Conservation (phyloP, 192 early-diverging fungal species). For the Gorgonomyces haynaldii region DNA sequence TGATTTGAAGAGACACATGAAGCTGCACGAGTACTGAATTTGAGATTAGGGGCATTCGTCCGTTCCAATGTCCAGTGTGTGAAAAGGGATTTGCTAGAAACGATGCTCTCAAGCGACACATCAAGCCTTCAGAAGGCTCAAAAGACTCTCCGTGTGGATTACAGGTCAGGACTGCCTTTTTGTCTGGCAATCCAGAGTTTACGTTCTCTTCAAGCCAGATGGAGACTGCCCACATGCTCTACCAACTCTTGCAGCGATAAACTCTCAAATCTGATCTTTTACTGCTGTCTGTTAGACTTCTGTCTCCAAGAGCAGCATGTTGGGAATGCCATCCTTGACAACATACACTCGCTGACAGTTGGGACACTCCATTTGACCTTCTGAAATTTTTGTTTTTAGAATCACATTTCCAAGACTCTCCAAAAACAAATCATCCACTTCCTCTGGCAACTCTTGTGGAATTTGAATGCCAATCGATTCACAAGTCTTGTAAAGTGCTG, state of each 20-base stretch:
- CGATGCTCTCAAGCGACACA: slow-evolving; percentile 29
- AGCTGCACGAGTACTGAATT: slow-evolving; percentile 22
- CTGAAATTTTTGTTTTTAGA: slow-evolving; percentile 72
- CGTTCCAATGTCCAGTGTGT: slow-evolving; percentile 26
- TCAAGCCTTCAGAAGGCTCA: slow-evolving; percentile 12
- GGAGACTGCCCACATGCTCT: too few relatives aligned
- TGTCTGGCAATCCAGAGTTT: too few relatives aligned
- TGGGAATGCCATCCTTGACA: slow-evolving; percentile 86
- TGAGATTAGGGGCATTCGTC: slow-evolving; percentile 18
- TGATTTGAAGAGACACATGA: slow-evolving; percentile 72
- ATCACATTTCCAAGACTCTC: slow-evolving; percentile 61
- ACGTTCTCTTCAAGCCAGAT: too few relatives aligned
- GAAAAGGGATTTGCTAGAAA: slow-evolving; percentile 25
- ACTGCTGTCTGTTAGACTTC: too few relatives aligned
- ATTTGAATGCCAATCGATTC: slow-evolving; percentile 35
- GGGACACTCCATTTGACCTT: slow-evolving; percentile 84
- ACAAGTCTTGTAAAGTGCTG: slow-evolving; percentile 45
- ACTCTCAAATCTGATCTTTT: too few relatives aligned
- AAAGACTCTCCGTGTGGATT: slow-evolving; percentile 17
- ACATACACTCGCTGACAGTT: slow-evolving; percentile 82
- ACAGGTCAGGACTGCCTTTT: too few relatives aligned
- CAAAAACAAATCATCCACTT: slow-evolving; percentile 55
- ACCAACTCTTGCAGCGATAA: too few relatives aligned
- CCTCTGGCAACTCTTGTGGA: slow-evolving; percentile 36
- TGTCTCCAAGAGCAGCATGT: slow-evolving; percentile 39